Percentiles rank a stretch among this genome's conserved stretches.
phyloP scores from a whole-genome alignment of 495 filamentous ascomycete species.

The Melanomma pulvis-pyrius region DNA sequence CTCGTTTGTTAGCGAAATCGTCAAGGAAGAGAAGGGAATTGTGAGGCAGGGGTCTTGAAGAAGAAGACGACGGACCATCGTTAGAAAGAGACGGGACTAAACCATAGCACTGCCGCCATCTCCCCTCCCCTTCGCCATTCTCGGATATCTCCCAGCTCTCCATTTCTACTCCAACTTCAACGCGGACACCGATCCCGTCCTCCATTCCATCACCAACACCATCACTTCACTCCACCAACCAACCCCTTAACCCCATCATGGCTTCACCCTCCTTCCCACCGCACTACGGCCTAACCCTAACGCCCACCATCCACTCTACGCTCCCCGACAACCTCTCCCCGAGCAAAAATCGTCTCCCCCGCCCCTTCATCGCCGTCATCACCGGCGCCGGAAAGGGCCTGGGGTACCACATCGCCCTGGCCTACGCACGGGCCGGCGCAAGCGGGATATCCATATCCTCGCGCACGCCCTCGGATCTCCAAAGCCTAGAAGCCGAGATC shows the following conservation, averaged over 20 bases:
- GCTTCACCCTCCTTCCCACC: not conserved
- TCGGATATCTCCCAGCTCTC: too few species aligned
- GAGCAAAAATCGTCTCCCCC: not conserved
- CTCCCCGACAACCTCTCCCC: slow-evolving; percentile 28
- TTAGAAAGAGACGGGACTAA: too few species aligned
- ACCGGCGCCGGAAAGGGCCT: slow-evolving; percentile 36
- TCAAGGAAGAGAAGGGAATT: too few species aligned
- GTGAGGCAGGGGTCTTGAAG: too few species aligned
- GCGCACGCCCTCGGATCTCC: slow-evolving; percentile 24
- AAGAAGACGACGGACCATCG: too few species aligned
- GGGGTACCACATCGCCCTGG: slow-evolving; percentile 27
- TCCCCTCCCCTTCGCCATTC: too few species aligned
- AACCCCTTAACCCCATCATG: not conserved
- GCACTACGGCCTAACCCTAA: slow-evolving; percentile 31
- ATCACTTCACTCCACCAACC: not conserved
- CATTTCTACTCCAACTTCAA: too few species aligned
- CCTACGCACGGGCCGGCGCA: slow-evolving; percentile 32
- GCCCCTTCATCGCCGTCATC: slow-evolving; percentile 23
- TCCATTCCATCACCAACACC: not conserved
- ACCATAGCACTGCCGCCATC: too few species aligned
- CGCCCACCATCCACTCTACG: slow-evolving; percentile 29
- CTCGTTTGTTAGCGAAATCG: too few species aligned
- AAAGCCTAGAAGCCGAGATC: not conserved
- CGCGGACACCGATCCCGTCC: too few species aligned
- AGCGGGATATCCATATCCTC: slow-evolving; percentile 23